A percentile compares a stretch with the other conserved stretches of the same genome.
These are phyloP conservation scores for Cytospora piceicola DNA, from an alignment of 2,329 filamentous ascomycete genomes.

Conservation along the genomic window DNA sequence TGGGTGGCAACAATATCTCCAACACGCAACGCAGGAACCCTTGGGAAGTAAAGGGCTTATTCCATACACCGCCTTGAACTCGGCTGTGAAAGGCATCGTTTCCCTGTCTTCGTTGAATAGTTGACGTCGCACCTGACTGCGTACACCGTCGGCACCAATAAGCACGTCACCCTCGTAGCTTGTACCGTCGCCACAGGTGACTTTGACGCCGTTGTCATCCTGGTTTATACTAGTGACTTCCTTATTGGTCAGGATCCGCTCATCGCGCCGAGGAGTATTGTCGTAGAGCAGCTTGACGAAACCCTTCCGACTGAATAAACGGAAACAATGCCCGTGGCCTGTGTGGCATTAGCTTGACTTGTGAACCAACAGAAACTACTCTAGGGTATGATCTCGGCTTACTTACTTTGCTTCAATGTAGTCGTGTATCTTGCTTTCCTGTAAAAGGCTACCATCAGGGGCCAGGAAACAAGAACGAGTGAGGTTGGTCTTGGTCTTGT, in stretches of 20 bases:
- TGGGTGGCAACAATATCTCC: slow-evolving; percentile 10
- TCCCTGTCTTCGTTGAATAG: slow-evolving; percentile 12
- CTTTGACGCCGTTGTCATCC: slow-evolving; percentile 7
- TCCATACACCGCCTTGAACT: slow-evolving; percentile 14
- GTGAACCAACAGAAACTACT: no score
- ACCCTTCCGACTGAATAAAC: slow-evolving; percentile 9
- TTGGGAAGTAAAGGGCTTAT: slow-evolving; percentile 7
- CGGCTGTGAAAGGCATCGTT: slow-evolving; percentile 12
- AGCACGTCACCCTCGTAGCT: slow-evolving; percentile 1
- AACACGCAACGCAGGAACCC: background rate
- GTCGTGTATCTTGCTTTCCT: slow-evolving; percentile 9
- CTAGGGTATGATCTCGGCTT: background rate
- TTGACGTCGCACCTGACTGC: slow-evolving; percentile 6
- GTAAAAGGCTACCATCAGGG: slow-evolving; percentile 2
- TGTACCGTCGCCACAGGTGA: slow-evolving; percentile 1
- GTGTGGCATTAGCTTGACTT: no score
- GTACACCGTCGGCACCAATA: background rate
- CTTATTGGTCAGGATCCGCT: slow-evolving; percentile 3
- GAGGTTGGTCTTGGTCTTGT: slow-evolving; percentile 13
- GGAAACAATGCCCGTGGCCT: slow-evolving; percentile 6
- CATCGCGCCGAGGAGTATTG: slow-evolving; percentile 4
- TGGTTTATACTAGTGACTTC: slow-evolving; percentile 1
- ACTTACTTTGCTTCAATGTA: slow-evolving; percentile 12
- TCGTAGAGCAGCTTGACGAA: slow-evolving; percentile 12
- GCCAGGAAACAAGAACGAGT: slow-evolving; percentile 8